A percentile compares a stretch with the other conserved stretches of the same genome.
Conservation (phyloP, 257 asterid genomes). For the Solanum medicagineum region DNA sequence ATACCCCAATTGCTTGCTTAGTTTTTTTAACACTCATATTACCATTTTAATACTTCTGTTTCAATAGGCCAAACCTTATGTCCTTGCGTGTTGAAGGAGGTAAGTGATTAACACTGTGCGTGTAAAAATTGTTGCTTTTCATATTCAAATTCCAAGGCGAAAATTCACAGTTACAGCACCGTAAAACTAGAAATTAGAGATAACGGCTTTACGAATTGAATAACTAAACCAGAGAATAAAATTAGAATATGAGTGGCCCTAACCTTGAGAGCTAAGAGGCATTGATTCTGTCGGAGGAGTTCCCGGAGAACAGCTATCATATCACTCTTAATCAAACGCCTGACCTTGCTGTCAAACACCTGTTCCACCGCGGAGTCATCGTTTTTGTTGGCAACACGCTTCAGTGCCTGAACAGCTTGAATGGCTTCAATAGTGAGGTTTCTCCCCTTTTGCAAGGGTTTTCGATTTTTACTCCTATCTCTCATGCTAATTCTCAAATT, state of each 20-base stretch:
- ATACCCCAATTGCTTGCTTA: neutral
- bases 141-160: neutral
- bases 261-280: slow-evolving; percentile 57
- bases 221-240: neutral
- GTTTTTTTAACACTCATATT: neutral
- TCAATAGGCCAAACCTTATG: neutral
- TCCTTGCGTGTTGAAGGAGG: neutral
- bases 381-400: slow-evolving; percentile 26
- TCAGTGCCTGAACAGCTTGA: slow-evolving; percentile 61
- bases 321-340: slow-evolving; percentile 52
- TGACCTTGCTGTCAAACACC: slow-evolving; percentile 26
- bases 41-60: neutral
- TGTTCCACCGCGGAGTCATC: slow-evolving; percentile 16
- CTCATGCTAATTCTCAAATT: slow-evolving; percentile 24
- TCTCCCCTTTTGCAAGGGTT: slow-evolving; percentile 60
- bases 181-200: neutral
- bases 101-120: neutral
- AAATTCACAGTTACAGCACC: neutral
- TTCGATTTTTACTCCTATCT: slow-evolving; percentile 68
- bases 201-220: no score
- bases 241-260: neutral
- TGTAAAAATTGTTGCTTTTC: neutral
- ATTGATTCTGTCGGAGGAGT: slow-evolving; percentile 59
- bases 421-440: slow-evolving; percentile 60
- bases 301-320: slow-evolving; percentile 80